Conservation (phyloP, 2,329 filamentous ascomycete species). For the Aspergillus alliaceus region DNA sequence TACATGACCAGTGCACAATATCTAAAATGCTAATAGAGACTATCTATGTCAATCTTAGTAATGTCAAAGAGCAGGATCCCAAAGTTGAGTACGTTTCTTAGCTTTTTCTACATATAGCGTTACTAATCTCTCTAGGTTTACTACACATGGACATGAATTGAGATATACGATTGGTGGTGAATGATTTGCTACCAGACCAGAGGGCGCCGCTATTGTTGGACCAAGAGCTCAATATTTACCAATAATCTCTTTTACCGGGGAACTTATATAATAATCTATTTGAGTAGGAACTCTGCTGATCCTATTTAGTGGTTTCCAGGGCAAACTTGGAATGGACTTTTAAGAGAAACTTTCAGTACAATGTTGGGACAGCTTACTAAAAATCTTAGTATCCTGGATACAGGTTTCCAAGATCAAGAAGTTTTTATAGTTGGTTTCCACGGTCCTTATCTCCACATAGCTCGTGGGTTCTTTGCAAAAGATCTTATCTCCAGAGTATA, state of each 20-base stretch:
- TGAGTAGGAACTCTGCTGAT: background rate
- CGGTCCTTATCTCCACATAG: slow-evolving; percentile 1
- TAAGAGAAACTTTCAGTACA: slow-evolving; percentile 7
- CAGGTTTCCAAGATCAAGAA: background rate
- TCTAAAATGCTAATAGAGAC: background rate
- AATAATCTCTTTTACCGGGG: slow-evolving; percentile 5
- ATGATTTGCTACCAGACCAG: background rate
- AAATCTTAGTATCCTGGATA: background rate
- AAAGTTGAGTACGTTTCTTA: background rate
- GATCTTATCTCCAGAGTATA: slow-evolving; percentile 3
- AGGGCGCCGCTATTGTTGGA: background rate
- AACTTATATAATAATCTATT: background rate
- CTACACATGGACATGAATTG: background rate
- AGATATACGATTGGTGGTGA: slow-evolving; percentile 5
- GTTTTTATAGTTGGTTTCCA: slow-evolving; percentile 8
- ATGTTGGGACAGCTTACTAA: slow-evolving; percentile 13
- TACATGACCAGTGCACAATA: background rate
- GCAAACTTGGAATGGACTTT: slow-evolving; percentile 8
- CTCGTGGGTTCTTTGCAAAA: background rate
- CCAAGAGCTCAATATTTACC: background rate
- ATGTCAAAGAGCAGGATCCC: background rate
- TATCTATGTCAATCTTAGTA: background rate
- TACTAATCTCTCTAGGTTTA: background rate
- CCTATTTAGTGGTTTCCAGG: slow-evolving; percentile 7
- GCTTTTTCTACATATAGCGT: background rate